Base-by-base conservation (phyloP, 2,329 filamentous ascomycete species). In the Colletotrichum sp. region DNA sequence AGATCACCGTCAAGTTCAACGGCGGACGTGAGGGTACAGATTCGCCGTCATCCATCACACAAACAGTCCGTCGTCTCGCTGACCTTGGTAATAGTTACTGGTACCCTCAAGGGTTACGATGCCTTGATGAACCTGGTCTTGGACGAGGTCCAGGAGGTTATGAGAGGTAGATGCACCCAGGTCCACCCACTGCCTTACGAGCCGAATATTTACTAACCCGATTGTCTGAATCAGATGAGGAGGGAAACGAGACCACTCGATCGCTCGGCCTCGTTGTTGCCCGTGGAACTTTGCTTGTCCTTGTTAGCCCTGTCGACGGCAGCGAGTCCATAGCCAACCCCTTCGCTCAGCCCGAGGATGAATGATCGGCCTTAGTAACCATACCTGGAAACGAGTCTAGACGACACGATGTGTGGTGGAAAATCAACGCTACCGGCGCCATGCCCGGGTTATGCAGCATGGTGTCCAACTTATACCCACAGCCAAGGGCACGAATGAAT, bases 71-170 rank as follows among this genome's bases (percentile, higher is more conserved):
- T 8, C 15, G 10, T 30, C 25, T 52, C 27, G 34, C 65, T 68
- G 16, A 70, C 39, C 58, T 36, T 10, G 39, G 22, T 81, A 12
- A 30, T 34, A 98, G 96, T 98, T 72, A 93, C 93, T 66, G 97
- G 97, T 68, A 95, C 92, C 2, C 89, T 99, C 56, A 98, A 98
- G 86, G 97, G 97, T 77, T 98, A 96, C 84, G 97, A 99, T 84
- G 96, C 97, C 80, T 90, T 99, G 76, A 98, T 98, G 96, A 99
- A 99, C 84, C 89, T 99, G 77, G 97, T 99, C 30, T 89, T 99
- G 72, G 97, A 98, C 82, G 95, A 98, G 80, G 96, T 98, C 68
- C 93, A 97, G 84, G 97, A 99, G 85, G 91, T 94, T 64, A 93
- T 98, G 86, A 91, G 94, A 88, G 96, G 96, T 98, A 87, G 77